These are phyloP conservation scores for Candida silvatica DNA, from an alignment of 805 yeast genomes.

Conservation along the genomic window DNA sequence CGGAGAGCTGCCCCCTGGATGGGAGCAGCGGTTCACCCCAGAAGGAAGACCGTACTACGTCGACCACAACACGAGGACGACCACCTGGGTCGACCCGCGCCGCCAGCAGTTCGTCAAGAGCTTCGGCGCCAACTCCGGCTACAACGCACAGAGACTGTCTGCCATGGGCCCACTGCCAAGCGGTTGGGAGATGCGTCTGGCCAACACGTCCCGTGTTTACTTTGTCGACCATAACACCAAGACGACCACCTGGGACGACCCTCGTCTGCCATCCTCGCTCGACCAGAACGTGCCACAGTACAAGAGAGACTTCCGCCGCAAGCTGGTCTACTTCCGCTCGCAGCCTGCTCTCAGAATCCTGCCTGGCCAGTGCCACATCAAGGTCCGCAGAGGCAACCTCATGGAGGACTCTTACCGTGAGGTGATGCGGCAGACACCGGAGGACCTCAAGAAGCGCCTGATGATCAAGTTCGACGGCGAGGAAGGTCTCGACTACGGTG, in stretches of 20 bases:
- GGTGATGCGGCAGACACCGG: conserved; percentile 98
- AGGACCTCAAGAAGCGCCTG: conserved; percentile 91
- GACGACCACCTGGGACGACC: conserved; percentile 99
- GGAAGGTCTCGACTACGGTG: conserved; percentile 99
- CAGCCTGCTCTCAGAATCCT: conserved; percentile 95
- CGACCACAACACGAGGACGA: conserved; percentile 98
- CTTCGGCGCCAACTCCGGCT: conserved; percentile 83
- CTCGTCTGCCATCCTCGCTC: conserved; percentile 91
- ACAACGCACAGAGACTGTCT: conserved; percentile 96
- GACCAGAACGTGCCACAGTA: conserved; percentile 99
- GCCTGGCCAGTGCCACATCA: conserved; percentile 98
- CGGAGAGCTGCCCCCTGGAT: conserved; percentile 96
- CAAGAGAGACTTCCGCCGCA: conserved; percentile 97
- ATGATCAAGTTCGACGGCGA: conserved; percentile 99
- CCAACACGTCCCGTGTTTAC: conserved; percentile 96
- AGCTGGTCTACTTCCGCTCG: conserved; percentile 93
- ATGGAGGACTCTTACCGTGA: conserved; percentile 98
- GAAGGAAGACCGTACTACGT: conserved; percentile 98
- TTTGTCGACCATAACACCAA: conserved; percentile 98
- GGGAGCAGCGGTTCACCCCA: conserved; percentile 98
- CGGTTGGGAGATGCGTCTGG: conserved; percentile 99
- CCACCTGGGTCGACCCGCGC: conserved; percentile 99
- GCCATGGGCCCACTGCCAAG: conserved; percentile 97
- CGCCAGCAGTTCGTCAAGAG: conserved; percentile 97
- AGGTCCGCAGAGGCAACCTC: conserved; percentile 92